These are phyloP conservation scores for Hypoxylon rubiginosum DNA, from an alignment of 2,329 filamentous ascomycete genomes.

Conservation along the genomic window DNA sequence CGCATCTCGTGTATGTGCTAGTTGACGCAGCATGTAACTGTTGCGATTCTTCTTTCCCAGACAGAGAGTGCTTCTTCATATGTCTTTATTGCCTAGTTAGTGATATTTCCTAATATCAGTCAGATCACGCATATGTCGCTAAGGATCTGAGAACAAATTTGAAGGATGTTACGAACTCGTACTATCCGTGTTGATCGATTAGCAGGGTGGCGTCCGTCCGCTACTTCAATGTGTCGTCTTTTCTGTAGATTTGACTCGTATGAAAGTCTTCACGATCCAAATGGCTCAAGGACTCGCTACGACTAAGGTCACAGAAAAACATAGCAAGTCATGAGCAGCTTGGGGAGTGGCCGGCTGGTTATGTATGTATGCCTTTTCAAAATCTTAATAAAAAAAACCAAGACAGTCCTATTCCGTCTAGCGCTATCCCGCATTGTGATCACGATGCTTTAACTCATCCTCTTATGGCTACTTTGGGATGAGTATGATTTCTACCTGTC, in stretches of 20 bases:
- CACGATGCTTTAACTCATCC: constrained; percentile 40
- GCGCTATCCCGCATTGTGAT: constrained; percentile 38
- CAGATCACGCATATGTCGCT: background rate
- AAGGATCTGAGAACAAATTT: background rate
- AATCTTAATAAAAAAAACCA: constrained; percentile 12
- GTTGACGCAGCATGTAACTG: constrained; percentile 26
- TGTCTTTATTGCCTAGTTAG: constrained; percentile 9
- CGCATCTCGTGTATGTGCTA: constrained; percentile 23
- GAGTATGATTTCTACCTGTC: constrained; percentile 36
- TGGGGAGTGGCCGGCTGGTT: constrained; percentile 28
- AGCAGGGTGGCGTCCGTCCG: constrained; percentile 4
- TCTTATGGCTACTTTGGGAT: constrained; percentile 38
- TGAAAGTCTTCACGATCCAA: constrained; percentile 15
- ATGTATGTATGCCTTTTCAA: constrained; percentile 29
- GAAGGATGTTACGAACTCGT: constrained; percentile 7
- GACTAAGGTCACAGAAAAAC: background rate
- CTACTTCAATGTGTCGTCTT: background rate
- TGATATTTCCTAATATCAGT: constrained; percentile 11
- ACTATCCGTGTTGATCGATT: constrained; percentile 9
- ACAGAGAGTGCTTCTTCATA: constrained; percentile 1
- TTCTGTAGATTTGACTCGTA: background rate
- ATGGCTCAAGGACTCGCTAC: constrained; percentile 18
- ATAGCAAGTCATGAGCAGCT: constrained; percentile 18
- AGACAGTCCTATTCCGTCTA: constrained; percentile 30
- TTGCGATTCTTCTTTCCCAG: background rate